phyloP scores from a whole-genome alignment of 768 basidiomycete species.

The Cubamyces lactineus region DNA sequence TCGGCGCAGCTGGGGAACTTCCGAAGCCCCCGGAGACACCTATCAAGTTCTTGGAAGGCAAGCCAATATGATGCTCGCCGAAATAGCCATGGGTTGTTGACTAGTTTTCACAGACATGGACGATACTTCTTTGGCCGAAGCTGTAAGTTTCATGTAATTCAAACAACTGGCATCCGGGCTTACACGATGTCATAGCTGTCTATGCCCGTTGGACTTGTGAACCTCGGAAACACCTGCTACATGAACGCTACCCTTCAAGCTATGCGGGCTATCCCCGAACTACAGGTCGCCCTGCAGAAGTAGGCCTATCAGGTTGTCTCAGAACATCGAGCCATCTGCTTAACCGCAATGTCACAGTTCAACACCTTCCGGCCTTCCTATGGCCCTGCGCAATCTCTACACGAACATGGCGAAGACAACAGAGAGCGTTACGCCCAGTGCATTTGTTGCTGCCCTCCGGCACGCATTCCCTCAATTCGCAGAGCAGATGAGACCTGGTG shows the following conservation, averaged over 20 bases:
- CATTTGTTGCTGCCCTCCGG: constrained; percentile 73
- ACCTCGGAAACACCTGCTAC: constrained; percentile 96
- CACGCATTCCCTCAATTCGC: constrained; percentile 89
- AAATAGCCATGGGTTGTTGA: background rate
- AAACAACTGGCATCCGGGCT: background rate
- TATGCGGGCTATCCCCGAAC: constrained; percentile 90
- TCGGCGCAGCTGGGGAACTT: constrained; percentile 90
- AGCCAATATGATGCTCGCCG: constrained; percentile 9
- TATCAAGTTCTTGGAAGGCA: constrained; percentile 85
- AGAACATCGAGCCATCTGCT: background rate
- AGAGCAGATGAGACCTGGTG: constrained; percentile 53
- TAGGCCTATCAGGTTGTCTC: constrained; percentile 39
- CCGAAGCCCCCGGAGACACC: constrained; percentile 85
- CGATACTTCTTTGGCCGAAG: constrained; percentile 77
- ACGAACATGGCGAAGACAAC: constrained; percentile 73
- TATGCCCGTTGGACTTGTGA: constrained; percentile 80
- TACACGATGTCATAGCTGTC: constrained; percentile 52
- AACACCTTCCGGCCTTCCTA: constrained; percentile 39
- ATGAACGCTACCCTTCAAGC: constrained; percentile 96
- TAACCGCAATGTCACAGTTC: constrained; percentile 5
- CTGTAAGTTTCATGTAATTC: constrained; percentile 48
- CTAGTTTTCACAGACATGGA: constrained; percentile 65
- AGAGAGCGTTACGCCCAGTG: constrained; percentile 69
- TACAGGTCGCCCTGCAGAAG: constrained; percentile 70
- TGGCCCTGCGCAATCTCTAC: constrained; percentile 71